phyloP scores from a whole-genome alignment of 352 stramenopile genomes.

The Pythium pyrilobum region DNA sequence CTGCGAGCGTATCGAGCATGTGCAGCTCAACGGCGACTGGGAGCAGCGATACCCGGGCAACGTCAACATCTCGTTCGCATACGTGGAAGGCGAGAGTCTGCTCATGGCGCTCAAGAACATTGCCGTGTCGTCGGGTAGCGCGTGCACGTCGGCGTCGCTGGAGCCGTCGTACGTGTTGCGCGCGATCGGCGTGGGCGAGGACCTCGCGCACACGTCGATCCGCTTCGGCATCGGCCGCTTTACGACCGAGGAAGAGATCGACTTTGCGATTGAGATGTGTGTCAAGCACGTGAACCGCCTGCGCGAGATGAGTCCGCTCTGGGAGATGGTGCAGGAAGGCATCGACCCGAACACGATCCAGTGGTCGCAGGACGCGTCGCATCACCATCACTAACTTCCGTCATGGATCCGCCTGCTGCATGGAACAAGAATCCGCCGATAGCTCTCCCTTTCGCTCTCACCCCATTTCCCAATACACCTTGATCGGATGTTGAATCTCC shows the following conservation, averaged over 20 bases:
- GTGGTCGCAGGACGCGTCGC: conserved; percentile 96
- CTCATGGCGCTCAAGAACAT: conserved; percentile 99
- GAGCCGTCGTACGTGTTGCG: conserved; percentile 99
- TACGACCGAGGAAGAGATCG: conserved; percentile 97
- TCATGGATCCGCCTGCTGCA: too few relatives aligned
- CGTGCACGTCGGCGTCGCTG: conserved; percentile 96
- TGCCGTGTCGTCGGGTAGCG: conserved; percentile 95
- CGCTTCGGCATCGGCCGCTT: conserved; percentile 97
- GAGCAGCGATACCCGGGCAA: conserved; percentile 94
- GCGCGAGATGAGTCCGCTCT: conserved; percentile 98
- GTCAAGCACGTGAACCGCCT: conserved; percentile 94
- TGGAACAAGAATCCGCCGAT: too few relatives aligned
- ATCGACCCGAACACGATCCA: conserved; percentile 99
- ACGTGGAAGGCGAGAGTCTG: conserved; percentile 98
- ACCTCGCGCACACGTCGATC: conserved; percentile 98
- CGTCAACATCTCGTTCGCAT: conserved; percentile 99
- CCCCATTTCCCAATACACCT: too few relatives aligned
- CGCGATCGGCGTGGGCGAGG: conserved; percentile 97
- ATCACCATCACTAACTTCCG: conserved; percentile 30
- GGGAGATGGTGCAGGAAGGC: conserved; percentile 99
- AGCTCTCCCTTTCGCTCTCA: too few relatives aligned
- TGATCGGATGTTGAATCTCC: too few relatives aligned
- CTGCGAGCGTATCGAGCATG: conserved; percentile 80
- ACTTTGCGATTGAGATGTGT: conserved; percentile 94
- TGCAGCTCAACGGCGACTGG: conserved; percentile 96